Evolutionary conservation across 164 flowering plant genomes (phyloP).

Genomic region (Kingdonia uniflora): DNA sequence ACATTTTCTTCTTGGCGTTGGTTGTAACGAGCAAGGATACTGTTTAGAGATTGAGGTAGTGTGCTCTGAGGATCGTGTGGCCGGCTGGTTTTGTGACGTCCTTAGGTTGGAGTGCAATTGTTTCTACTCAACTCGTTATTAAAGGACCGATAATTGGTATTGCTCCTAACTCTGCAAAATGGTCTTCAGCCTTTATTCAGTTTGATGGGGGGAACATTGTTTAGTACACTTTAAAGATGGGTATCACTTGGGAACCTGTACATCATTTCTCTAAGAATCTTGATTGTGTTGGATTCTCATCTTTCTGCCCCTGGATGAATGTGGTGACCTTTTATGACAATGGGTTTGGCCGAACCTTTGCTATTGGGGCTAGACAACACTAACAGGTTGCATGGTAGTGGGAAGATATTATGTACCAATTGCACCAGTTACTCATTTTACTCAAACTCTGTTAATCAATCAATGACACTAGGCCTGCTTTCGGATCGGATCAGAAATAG

Average conservation of each 20-base stretch:
- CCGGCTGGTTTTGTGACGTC: slow-evolving; percentile 44
- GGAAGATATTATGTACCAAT: slow-evolving; percentile 58
- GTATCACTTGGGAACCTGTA: no score
- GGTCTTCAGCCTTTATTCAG: slow-evolving; percentile 60
- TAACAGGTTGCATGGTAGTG: slow-evolving; percentile 53
- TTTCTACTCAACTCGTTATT: slow-evolving; percentile 23
- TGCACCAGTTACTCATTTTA: slow-evolving; percentile 82
- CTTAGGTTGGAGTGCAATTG: slow-evolving; percentile 70
- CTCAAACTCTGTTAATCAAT: slow-evolving; percentile 47
- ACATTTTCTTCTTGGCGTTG: slow-evolving; percentile 53
- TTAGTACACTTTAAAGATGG: slow-evolving; percentile 43
- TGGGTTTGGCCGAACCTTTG: slow-evolving; percentile 36
- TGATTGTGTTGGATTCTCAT: slow-evolving; percentile 31
- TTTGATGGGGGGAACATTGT: slow-evolving; percentile 56
- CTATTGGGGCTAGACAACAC: slow-evolving; percentile 64
- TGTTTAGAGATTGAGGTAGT: slow-evolving; percentile 54
- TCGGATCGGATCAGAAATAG: no score
- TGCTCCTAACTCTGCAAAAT: slow-evolving; percentile 39
- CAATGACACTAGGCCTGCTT: no score
- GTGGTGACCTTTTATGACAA: slow-evolving; percentile 31
- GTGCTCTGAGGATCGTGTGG: slow-evolving; percentile 60
- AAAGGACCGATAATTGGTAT: slow-evolving; percentile 46
- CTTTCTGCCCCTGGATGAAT: slow-evolving; percentile 77
- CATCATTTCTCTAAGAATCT: slow-evolving; percentile 17
- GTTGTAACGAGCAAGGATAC: slow-evolving; percentile 33